Conservation (phyloP, 768 basidiomycete species). For the Crucibulum laeve region DNA sequence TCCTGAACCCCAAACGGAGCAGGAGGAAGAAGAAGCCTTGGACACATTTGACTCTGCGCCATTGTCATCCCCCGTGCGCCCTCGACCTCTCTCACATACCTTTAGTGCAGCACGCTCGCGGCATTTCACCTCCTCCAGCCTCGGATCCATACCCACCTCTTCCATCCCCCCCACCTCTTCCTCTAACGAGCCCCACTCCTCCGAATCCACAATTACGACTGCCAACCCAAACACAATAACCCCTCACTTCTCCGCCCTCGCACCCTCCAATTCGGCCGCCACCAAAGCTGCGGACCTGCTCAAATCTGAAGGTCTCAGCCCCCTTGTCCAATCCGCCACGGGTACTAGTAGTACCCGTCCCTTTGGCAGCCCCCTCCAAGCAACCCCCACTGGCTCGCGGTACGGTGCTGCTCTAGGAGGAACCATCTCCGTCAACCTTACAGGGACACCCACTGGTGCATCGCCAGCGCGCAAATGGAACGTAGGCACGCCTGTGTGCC, state of each 20-base stretch:
- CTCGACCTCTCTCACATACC: neutral
- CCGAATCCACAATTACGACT: neutral
- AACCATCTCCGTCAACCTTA: constrained; percentile 23
- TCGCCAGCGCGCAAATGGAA: constrained; percentile 47
- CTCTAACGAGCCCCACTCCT: neutral
- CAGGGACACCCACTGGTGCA: constrained; percentile 22
- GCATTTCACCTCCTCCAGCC: neutral
- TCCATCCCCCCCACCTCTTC: constrained; percentile 4
- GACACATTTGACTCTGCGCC: neutral
- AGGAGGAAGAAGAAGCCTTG: neutral
- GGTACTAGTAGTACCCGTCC: neutral
- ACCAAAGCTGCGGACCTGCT: constrained; percentile 10
- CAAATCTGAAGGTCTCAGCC: constrained; percentile 14
- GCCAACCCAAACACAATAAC: neutral
- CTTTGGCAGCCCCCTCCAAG: neutral
- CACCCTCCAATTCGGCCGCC: constrained; percentile 6
- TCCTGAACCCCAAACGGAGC: neutral
- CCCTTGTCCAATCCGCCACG: constrained; percentile 24
- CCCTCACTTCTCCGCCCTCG: neutral
- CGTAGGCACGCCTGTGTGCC: constrained; percentile 56
- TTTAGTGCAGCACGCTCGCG: neutral
- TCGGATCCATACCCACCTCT: constrained; percentile 11
- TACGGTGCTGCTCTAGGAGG: constrained; percentile 56
- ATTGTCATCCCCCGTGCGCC: neutral
- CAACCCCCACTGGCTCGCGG: constrained; percentile 55